Conservation (phyloP, 2,329 filamentous ascomycete species). For the Diaporthe vaccinii region DNA sequence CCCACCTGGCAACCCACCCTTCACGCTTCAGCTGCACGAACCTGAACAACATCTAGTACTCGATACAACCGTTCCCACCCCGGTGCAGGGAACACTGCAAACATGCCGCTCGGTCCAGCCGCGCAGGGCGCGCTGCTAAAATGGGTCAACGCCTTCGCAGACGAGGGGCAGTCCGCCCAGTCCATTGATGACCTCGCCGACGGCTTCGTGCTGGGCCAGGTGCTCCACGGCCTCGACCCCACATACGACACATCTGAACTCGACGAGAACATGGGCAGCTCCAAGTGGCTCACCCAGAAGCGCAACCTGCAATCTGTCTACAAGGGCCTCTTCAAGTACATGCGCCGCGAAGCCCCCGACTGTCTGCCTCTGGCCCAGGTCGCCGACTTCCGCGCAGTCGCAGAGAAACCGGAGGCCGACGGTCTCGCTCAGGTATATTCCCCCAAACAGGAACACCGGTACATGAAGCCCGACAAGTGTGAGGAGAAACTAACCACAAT, state of each 20-base stretch:
- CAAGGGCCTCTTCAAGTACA: constrained; percentile 85
- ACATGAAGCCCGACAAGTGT: not conserved
- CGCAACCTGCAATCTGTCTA: constrained; percentile 93
- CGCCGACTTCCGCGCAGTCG: constrained; percentile 70
- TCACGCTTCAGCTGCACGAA: constrained; percentile 6
- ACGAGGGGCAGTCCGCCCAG: constrained; percentile 58
- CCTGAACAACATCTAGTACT: not conserved
- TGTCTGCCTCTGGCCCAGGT: constrained; percentile 66
- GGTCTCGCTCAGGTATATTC: constrained; percentile 65
- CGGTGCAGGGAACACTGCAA: constrained; percentile 34
- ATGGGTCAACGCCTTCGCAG: constrained; percentile 66
- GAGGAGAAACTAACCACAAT: not conserved
- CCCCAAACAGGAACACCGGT: not conserved
- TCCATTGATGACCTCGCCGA: constrained; percentile 67
- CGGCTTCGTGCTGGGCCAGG: constrained; percentile 66
- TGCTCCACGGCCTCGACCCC: constrained; percentile 70
- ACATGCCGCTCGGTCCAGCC: constrained; percentile 57
- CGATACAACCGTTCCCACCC: constrained; percentile 27
- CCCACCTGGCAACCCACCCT: constrained; percentile 29
- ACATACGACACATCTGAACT: constrained; percentile 69
- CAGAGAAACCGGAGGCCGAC: constrained; percentile 67
- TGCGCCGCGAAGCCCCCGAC: constrained; percentile 65
- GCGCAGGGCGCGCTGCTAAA: constrained; percentile 69
- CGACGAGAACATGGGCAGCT: constrained; percentile 59
- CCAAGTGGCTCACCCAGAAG: constrained; percentile 73